Conservation (phyloP, 805 yeast species). For the Maudiozyma turicensis region DNA sequence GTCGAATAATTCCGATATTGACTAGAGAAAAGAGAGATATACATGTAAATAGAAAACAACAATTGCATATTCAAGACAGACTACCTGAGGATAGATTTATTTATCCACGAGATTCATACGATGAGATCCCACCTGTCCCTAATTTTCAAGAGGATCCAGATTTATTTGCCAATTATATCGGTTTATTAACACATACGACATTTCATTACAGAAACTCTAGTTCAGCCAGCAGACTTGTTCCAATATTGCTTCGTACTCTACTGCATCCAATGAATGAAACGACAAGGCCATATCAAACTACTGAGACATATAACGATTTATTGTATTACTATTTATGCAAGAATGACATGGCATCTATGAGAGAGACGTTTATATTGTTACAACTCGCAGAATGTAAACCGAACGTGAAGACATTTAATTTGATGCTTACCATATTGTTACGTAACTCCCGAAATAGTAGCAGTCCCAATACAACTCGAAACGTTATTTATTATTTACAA, state of each 20-base stretch:
- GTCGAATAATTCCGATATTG: conserved; percentile 16
- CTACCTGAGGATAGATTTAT: background rate
- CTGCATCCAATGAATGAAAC: conserved; percentile 32
- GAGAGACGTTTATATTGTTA: conserved; percentile 35
- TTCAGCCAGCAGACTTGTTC: conserved; percentile 30
- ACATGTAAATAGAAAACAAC: conserved; percentile 7
- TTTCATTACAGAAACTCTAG: conserved; percentile 32
- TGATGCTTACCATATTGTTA: conserved; percentile 27
- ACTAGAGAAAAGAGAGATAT: conserved; percentile 10
- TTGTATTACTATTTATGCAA: conserved; percentile 32
- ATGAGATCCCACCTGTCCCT: conserved; percentile 32
- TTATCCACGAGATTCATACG: conserved; percentile 15
- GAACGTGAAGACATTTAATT: conserved; percentile 32
- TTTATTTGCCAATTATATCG: conserved; percentile 12
- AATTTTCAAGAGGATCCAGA: conserved; percentile 19
- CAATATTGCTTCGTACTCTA: conserved; percentile 31
- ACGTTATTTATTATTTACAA: conserved; percentile 23
- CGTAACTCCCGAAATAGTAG: conserved; percentile 23
- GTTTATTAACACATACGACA: conserved; percentile 31
- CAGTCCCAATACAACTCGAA: conserved; percentile 19
- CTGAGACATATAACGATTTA: conserved; percentile 30
- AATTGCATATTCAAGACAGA: background rate
- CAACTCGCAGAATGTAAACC: conserved; percentile 26
- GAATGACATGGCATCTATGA: conserved; percentile 34
- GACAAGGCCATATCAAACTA: conserved; percentile 25